A percentile compares a stretch with the other conserved stretches of the same genome.
Conservation (phyloP, 2,329 filamentous ascomycete genomes). For the Xylariaceae sp. region DNA sequence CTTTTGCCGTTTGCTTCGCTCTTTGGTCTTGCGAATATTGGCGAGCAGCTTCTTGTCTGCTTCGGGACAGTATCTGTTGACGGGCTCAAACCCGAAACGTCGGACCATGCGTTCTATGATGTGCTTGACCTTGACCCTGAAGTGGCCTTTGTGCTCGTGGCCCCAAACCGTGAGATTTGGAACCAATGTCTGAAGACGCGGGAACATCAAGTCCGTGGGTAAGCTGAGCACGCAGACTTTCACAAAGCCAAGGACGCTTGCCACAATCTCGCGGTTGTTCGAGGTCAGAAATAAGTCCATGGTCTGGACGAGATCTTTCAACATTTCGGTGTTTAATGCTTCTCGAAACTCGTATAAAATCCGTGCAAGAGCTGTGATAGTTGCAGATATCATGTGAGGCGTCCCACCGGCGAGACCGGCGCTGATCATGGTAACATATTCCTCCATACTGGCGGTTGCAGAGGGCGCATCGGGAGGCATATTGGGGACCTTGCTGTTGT, state of each 20-base stretch:
- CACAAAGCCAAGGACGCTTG: conserved; percentile 88
- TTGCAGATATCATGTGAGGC: conserved; percentile 95
- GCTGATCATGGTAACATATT: conserved; percentile 97
- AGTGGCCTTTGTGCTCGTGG: conserved; percentile 95
- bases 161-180: conserved; percentile 93
- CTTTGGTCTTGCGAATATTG: conserved; percentile 93
- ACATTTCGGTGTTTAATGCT: conserved; percentile 58
- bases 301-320: conserved; percentile 82
- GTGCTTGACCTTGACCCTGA: conserved; percentile 96
- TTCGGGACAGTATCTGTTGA: conserved; percentile 77
- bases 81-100: conserved; percentile 74
- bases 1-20: conserved; percentile 85
- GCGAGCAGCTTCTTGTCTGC: conserved; percentile 81
- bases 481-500: conserved; percentile 78
- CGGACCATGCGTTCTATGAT: conserved; percentile 92
- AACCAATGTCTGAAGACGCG: conserved; percentile 68
- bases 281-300: conserved; percentile 95
- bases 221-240: conserved; percentile 90
- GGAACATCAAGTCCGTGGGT: conserved; percentile 69
- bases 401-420: conserved; percentile 88
- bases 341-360: conserved; percentile 86
- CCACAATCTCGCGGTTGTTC: conserved; percentile 94
- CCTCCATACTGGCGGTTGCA: conserved; percentile 76
- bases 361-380: conserved; percentile 91
- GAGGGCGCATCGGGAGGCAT: conserved; percentile 76